phyloP scores from a whole-genome alignment of 1,139 yeast species.

The Hanseniaspora gamundiae region DNA sequence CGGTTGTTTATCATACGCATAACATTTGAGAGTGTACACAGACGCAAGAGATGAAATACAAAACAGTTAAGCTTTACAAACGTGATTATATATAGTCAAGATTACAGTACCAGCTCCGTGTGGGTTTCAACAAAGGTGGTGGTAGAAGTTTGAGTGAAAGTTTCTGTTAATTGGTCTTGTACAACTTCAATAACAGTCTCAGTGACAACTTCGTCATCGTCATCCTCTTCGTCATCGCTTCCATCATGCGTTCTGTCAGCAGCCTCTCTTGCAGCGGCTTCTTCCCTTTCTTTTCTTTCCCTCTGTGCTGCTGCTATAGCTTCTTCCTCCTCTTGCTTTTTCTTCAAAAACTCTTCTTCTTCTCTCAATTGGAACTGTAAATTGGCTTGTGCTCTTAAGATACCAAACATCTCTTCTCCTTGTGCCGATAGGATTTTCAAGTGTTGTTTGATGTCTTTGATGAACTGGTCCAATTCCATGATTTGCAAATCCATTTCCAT shows the following conservation, averaged over 20 bases:
- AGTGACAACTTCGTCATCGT: slow-evolving; percentile 1
- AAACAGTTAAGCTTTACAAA: too few relatives aligned
- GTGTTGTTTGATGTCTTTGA: slow-evolving; percentile 49
- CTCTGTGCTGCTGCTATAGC: too few relatives aligned
- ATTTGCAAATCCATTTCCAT: slow-evolving; percentile 39
- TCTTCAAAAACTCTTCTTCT: slow-evolving; percentile 18
- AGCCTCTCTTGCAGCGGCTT: too few relatives aligned
- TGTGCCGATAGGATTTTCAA: slow-evolving; percentile 51
- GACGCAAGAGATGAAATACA: too few relatives aligned
- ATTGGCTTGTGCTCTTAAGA: slow-evolving; percentile 73
- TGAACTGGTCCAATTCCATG: slow-evolving; percentile 37
- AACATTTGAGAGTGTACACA: too few relatives aligned
- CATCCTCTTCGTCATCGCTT: slow-evolving; percentile 3
- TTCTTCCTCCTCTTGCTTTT: not conserved
- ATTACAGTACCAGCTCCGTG: not conserved
- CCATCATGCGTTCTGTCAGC: too few relatives aligned
- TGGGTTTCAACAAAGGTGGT: not conserved
- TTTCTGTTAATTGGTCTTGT: not conserved
- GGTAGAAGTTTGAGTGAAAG: not conserved
- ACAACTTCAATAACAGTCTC: not conserved
- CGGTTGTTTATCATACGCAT: too few relatives aligned
- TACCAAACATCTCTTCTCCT: slow-evolving; percentile 56
- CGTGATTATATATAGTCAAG: not conserved
- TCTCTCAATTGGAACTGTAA: slow-evolving; percentile 67
- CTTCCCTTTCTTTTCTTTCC: not conserved